Base-by-base conservation (phyloP, 2,329 filamentous ascomycete genomes). In the Fusarium globosum region DNA sequence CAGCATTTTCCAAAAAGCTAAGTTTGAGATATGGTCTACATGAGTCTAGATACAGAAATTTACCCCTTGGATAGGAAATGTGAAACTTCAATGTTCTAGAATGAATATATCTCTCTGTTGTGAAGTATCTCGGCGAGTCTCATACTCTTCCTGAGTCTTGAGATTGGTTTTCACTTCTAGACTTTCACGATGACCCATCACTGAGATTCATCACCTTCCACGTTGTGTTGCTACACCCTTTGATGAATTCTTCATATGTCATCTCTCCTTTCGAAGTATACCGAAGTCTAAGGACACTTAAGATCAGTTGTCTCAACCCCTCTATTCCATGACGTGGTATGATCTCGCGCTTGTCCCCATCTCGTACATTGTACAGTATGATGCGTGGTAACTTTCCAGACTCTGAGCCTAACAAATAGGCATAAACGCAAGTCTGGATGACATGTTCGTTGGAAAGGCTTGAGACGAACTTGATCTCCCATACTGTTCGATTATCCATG, bases 401-500 rank as follows among this genome's bases (percentile, higher is more conserved):
- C 39, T 49, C 4, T 11, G 45, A 41, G 8, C 66, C 60, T 36
- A 64, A 62, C 9, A 80, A 55, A 53, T 79, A 78, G 38, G 74
- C 76, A 68, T 80, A 81, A 12, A 65, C 56, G 26, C 73, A 77
- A 16, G 71, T 71, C 42, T 81, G 79, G 16, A 80, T 46, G 20
- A 77, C 55, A 21, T 81, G 73, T 45, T 78, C 69, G 15, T 74
- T 69, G 18, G 75, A 67, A 18, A 81, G 72, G 12, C 72, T 20
- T 7, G 70, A 68, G 10, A 79, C 77, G 63, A 80, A 80, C 42
- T 81, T 81, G 53, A 80, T 76, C 68, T 80, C 79, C 78, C 78
- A 80, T 30, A 80, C 55, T 18, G 67, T 48, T 21, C 72, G 48
- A 21, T 51, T 21, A 18, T 39, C 26, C 15, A 48, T 23, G 3